These are phyloP conservation scores for Vanilla planifolia DNA, from an alignment of 106 monocot species.

Conservation along the genomic window DNA sequence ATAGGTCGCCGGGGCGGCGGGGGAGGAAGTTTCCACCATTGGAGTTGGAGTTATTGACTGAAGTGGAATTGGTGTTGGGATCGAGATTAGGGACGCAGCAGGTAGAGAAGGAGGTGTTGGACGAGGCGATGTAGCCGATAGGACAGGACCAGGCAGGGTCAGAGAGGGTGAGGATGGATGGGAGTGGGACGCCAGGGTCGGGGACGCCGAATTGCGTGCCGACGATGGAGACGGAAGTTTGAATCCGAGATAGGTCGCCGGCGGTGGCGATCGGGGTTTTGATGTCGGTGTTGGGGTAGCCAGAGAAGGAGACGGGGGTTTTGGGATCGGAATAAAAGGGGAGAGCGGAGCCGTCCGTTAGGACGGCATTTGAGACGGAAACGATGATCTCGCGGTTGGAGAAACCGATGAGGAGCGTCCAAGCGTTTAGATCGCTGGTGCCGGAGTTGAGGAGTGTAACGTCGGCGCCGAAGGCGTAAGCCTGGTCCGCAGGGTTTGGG, in stretches of 20 bases:
- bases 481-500: slow-evolving; percentile 2
- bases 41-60: slow-evolving; percentile 12
- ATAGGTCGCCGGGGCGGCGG: slow-evolving; percentile 58
- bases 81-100: slow-evolving; percentile 49
- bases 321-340: slow-evolving; percentile 44
- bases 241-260: slow-evolving; percentile 54
- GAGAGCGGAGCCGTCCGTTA: slow-evolving; percentile 45
- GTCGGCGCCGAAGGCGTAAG: slow-evolving; percentile 16
- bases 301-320: slow-evolving; percentile 60
- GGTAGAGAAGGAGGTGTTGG: slow-evolving; percentile 5
- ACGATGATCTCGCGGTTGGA: slow-evolving; percentile 65
- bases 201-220: slow-evolving; percentile 58
- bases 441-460: slow-evolving; percentile 23
- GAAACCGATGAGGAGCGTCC: slow-evolving; percentile 19
- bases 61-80: slow-evolving; percentile 9
- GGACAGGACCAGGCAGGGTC: slow-evolving; percentile 54
- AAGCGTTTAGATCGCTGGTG: slow-evolving; percentile 7
- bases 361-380: slow-evolving; percentile 35
- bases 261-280: slow-evolving; percentile 86
- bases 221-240: slow-evolving; percentile 35
- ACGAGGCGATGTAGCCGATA: background rate
- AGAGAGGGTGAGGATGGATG: slow-evolving; percentile 29
- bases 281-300: slow-evolving; percentile 65
- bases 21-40: slow-evolving; percentile 30
- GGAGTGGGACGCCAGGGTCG: slow-evolving; percentile 25